These are phyloP conservation scores for Yamadazyma diddensiae DNA, from an alignment of 1,139 yeast genomes.

Conservation along the genomic window DNA sequence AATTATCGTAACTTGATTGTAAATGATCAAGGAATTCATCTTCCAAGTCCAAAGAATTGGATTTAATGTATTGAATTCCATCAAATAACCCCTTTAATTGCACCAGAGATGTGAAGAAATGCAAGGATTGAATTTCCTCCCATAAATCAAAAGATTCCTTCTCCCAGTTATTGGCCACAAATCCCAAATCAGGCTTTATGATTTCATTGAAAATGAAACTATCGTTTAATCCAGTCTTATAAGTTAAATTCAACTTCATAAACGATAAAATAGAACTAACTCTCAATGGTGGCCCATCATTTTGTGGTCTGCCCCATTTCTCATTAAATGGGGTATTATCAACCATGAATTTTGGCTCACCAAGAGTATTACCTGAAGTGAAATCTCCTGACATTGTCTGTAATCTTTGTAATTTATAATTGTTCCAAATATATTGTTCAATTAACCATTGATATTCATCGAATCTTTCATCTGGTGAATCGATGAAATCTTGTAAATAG, in stretches of 20 bases:
- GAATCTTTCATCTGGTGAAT: slow-evolving; percentile 1
- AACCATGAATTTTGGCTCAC: slow-evolving; percentile 83
- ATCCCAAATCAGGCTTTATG: slow-evolving; percentile 69
- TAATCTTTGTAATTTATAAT: slow-evolving; percentile 58
- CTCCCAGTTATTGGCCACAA: slow-evolving; percentile 63
- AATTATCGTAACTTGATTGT: slow-evolving; percentile 23
- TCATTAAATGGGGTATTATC: slow-evolving; percentile 60
- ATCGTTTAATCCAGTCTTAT: slow-evolving; percentile 15
- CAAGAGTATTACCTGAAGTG: slow-evolving; percentile 43
- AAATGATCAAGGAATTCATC: slow-evolving; percentile 23
- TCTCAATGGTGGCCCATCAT: slow-evolving; percentile 91
- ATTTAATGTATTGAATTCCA: slow-evolving; percentile 49
- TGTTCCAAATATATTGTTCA: slow-evolving; percentile 60
- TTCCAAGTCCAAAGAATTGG: slow-evolving; percentile 22
- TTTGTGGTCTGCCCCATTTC: slow-evolving; percentile 93
- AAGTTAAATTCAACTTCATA: slow-evolving; percentile 22
- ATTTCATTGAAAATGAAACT: slow-evolving; percentile 48
- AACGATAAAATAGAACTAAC: slow-evolving; percentile 62
- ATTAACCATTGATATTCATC: slow-evolving; percentile 26
- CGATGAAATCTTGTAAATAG: slow-evolving; percentile 26
- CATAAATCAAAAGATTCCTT: slow-evolving; percentile 77
- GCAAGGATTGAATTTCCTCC: slow-evolving; percentile 81
- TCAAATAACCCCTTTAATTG: slow-evolving; percentile 67
- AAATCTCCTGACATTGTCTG: slow-evolving; percentile 69
- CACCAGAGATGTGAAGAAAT: slow-evolving; percentile 74